phyloP scores from a whole-genome alignment of 106 monocot species.

The Posidonia australis region DNA sequence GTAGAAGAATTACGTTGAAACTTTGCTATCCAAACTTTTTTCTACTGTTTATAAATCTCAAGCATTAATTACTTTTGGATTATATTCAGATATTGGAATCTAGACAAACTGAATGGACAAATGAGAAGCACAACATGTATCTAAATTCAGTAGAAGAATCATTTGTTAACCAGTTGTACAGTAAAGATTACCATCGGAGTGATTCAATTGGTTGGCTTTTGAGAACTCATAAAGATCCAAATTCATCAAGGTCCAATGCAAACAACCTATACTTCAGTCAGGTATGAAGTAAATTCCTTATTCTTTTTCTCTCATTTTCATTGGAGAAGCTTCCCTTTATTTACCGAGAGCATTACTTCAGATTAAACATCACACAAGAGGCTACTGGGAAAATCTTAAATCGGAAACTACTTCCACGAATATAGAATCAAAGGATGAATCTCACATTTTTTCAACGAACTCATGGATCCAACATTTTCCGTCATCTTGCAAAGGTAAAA shows the following conservation, averaged over 20 bases:
- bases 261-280: neutral
- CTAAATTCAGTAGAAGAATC: conserved; percentile 77
- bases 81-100: conserved; percentile 11
- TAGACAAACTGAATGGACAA: conserved; percentile 50
- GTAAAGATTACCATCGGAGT: conserved; percentile 2
- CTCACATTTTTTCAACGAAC: neutral
- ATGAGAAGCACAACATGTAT: conserved; percentile 79
- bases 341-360: neutral
- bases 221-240: conserved; percentile 1
- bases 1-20: too few relatives aligned
- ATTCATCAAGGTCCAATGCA: neutral
- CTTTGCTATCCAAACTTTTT: too few relatives aligned
- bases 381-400: neutral
- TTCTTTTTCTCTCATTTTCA: neutral
- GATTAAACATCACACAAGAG: neutral
- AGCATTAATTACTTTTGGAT: too few relatives aligned
- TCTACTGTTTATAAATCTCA: too few relatives aligned
- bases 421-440: neutral
- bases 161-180: conserved; percentile 69
- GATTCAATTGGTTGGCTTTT: neutral
- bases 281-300: neutral
- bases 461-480: conserved; percentile 2
- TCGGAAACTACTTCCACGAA: neutral
- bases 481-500: neutral
- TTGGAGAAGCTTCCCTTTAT: neutral